Percentiles rank a stretch among this genome's conserved stretches.
Evolutionary conservation across 192 early-diverging fungal genomes (phyloP).

Genomic region (Coemansia sp.): DNA sequence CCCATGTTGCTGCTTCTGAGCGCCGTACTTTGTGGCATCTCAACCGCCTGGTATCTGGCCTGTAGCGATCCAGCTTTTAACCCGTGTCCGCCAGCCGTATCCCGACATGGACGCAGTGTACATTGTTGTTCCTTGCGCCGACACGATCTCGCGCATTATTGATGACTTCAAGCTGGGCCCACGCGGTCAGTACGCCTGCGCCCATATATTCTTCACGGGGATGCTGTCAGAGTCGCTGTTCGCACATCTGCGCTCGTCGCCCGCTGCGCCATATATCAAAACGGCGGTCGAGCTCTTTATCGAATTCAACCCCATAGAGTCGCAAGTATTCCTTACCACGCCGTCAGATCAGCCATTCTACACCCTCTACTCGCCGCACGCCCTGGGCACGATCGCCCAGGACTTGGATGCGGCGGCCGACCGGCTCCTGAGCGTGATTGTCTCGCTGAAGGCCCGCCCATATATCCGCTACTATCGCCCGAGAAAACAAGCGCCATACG

Average conservation of each 20-base stretch:
- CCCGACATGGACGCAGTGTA: conserved; percentile 49
- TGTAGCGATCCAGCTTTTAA: conserved; percentile 44
- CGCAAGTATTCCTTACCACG: conserved; percentile 45
- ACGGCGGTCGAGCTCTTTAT: conserved; percentile 41
- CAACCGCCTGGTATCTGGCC: background rate
- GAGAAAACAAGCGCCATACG: background rate
- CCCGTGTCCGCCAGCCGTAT: conserved; percentile 39
- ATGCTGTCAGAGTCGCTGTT: conserved; percentile 36
- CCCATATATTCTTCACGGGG: conserved; percentile 49
- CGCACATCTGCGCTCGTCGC: conserved; percentile 24
- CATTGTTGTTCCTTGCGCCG: conserved; percentile 40
- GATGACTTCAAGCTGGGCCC: conserved; percentile 24
- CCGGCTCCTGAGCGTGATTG: conserved; percentile 37
- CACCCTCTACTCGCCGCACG: conserved; percentile 45
- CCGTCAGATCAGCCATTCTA: conserved; percentile 46
- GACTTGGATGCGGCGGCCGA: conserved; percentile 46
- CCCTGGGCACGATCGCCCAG: conserved; percentile 1
- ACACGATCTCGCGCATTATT: conserved; percentile 35
- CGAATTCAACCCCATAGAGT: conserved; percentile 48
- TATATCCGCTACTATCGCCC: conserved; percentile 44
- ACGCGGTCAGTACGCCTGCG: conserved; percentile 20
- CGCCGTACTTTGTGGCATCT: background rate
- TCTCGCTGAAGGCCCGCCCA: conserved; percentile 29
- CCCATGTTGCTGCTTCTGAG: too few relatives aligned
- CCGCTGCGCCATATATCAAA: conserved; percentile 33